These are phyloP conservation scores for Kwoniella botswanensis DNA, from an alignment of 768 basidiomycete species.

Conservation along the genomic window DNA sequence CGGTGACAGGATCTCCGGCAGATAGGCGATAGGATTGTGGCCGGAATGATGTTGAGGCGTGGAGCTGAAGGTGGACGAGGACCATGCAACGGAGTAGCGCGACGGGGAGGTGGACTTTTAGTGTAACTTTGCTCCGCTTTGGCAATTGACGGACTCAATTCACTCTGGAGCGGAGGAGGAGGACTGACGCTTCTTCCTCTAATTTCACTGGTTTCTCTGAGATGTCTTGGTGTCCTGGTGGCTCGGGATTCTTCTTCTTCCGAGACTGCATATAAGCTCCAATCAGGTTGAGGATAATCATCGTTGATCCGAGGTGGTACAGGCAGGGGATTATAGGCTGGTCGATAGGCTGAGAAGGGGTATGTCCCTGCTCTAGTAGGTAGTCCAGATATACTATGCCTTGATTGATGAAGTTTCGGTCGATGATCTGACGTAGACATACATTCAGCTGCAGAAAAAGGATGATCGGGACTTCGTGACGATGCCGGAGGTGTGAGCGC, in stretches of 20 bases:
- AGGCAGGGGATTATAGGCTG: background rate
- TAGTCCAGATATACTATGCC: conserved; percentile 6
- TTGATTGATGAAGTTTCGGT: background rate
- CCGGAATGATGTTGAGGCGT: background rate
- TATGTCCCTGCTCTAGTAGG: background rate
- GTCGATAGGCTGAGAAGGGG: background rate
- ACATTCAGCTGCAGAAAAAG: background rate
- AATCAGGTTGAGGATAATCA: background rate
- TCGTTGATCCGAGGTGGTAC: background rate
- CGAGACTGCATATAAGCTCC: background rate
- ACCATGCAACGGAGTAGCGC: background rate
- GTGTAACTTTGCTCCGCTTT: no score
- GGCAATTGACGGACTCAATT: no score
- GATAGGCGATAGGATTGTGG: background rate
- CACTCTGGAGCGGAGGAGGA: no score
- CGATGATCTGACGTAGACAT: background rate
- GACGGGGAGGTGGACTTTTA: no score
- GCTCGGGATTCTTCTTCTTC: background rate
- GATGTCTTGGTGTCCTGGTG: background rate
- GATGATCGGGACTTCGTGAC: background rate
- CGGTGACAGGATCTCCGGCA: background rate
- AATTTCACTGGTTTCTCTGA: background rate
- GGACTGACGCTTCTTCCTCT: conserved; percentile 1
- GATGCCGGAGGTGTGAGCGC: background rate
- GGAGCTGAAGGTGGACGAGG: background rate